These are phyloP conservation scores for Verticillium klebahnii DNA, from an alignment of 2,329 filamentous ascomycete genomes.

Conservation along the genomic window DNA sequence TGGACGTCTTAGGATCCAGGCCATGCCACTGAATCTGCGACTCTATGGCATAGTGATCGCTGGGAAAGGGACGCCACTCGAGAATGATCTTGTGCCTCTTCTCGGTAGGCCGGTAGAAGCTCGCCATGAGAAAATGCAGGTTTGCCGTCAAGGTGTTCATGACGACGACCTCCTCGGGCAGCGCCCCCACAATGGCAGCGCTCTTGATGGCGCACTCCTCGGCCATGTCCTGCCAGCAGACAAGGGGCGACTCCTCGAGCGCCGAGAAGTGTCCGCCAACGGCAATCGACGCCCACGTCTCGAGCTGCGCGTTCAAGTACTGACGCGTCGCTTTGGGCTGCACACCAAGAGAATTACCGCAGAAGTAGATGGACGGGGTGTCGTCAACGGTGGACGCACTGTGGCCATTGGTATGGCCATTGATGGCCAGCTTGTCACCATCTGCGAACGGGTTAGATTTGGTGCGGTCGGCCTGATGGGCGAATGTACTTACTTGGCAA, in stretches of 20 bases:
- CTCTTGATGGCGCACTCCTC: conserved; percentile 67
- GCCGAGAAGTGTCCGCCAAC: conserved; percentile 78
- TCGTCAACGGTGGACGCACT: conserved; percentile 24
- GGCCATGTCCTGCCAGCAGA: conserved; percentile 74
- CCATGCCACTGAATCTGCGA: conserved; percentile 73
- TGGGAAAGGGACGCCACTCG: conserved; percentile 88
- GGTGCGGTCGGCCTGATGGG: not conserved
- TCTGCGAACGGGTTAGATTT: not conserved
- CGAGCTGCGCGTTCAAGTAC: conserved; percentile 68
- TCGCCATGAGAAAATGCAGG: conserved; percentile 76
- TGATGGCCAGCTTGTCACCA: conserved; percentile 7
- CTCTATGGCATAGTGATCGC: conserved; percentile 75
- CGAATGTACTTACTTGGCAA: conserved; percentile 29
- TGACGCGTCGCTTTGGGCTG: conserved; percentile 63
- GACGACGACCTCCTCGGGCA: conserved; percentile 69
- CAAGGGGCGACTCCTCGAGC: conserved; percentile 62
- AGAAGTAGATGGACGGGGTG: conserved; percentile 64
- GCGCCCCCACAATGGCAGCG: conserved; percentile 70
- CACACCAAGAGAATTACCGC: conserved; percentile 73
- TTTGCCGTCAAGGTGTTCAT: conserved; percentile 87
- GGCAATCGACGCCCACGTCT: conserved; percentile 79
- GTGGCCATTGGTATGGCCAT: conserved; percentile 13
- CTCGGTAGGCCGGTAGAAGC: conserved; percentile 71
- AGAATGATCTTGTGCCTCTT: conserved; percentile 72
- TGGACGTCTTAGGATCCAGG: conserved; percentile 59